Conservation (phyloP, 768 basidiomycete species). For the Lentinula guzmanii region DNA sequence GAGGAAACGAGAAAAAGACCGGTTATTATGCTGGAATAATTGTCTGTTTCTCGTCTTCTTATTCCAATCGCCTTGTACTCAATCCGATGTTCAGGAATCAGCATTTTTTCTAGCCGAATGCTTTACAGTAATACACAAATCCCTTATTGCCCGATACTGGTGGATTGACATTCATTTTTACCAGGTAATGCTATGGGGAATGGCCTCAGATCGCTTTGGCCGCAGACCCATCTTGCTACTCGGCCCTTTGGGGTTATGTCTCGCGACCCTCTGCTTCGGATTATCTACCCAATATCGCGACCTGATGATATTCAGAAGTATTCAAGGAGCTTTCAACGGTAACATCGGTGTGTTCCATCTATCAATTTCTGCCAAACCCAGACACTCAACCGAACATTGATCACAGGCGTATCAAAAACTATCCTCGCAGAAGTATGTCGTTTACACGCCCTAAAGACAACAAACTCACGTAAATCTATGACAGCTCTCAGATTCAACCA, state of each 20-base stretch:
- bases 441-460: background rate
- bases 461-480: background rate
- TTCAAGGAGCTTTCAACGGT: constrained; percentile 26
- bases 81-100: constrained; percentile 17
- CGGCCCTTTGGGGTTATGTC: constrained; percentile 21
- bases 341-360: constrained; percentile 20
- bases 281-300: constrained; percentile 18
- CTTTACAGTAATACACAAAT: constrained; percentile 3
- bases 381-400: background rate
- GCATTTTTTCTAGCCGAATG: constrained; percentile 23
- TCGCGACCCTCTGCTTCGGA: constrained; percentile 24
- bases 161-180: constrained; percentile 16
- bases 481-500: constrained; percentile 22
- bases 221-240: constrained; percentile 22
- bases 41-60: background rate
- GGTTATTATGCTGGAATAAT: constrained; percentile 18
- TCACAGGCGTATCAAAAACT: background rate
- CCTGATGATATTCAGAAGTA: constrained; percentile 17
- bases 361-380: constrained; percentile 21
- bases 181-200: constrained; percentile 19
- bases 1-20: constrained; percentile 12
- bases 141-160: background rate
- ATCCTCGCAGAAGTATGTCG: background rate
- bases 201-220: constrained; percentile 24
- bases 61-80: background rate